Evolutionary conservation across 345 rosid species (phyloP), one percentile per base, ranked within the genome.

Genomic region (Lepidium africanum): DNA sequence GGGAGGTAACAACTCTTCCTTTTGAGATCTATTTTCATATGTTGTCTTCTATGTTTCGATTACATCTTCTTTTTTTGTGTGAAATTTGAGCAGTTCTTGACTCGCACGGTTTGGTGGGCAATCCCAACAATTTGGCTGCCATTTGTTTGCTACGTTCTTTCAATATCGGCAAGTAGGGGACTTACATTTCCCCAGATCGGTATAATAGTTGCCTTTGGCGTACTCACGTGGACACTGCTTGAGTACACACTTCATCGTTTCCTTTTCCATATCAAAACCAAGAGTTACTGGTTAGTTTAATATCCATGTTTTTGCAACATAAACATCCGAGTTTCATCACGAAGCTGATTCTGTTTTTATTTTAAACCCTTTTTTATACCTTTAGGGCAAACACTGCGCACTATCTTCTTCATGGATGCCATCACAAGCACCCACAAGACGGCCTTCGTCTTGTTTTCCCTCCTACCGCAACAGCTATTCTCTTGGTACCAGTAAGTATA

Each of bases 21-120:
- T 43, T 6, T 0, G 35, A 58, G 16, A 15, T 21, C 16, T 37
- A 37, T 17, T 52, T 46, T 67, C 3, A 1, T 60, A 13, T 27
- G 11, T 59, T 5, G 17, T 17, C 19, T 6, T 65, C 45, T 65
- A 2, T 65, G 71, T 56, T 65, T 32, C 39, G 36, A 48, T 30
- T 37, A 3, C 32, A 41, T 30, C 9, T 30, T 30, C 0, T 12
- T 17, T 13, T 46, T 38, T 12, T 30, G 33, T 13, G 45, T 46
- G 27, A 27, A 32, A 13, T 59, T 55, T 69, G 53, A 68, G 73
- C 87, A 95, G 99, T 85, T 83, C 81, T 81, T 91, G 77, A 95
- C 99, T 43, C 85, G 76, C 54, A 95, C 99, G 6, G 89, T 84
- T 54, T 95, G 99, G 99, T 91, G 96, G 89, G 99, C 89, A 6